These are phyloP conservation scores for Fomitopsis pinicola DNA, from an alignment of 1,284 basidiomycete genomes.

Conservation along the genomic window DNA sequence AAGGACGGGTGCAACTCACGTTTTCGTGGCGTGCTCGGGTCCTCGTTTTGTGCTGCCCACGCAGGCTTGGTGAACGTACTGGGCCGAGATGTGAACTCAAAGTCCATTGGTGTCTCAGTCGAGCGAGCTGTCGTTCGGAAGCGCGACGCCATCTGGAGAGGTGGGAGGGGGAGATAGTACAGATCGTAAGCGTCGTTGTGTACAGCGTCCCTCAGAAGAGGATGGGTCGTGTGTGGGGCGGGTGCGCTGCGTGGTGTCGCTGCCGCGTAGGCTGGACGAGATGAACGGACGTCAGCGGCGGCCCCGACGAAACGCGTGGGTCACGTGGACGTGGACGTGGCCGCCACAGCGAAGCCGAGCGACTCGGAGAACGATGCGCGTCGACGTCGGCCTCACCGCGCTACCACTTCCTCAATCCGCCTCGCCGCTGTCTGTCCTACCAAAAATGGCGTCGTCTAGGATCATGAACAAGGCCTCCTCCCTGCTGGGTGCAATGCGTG, in stretches of 20 bases:
- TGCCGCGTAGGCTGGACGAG: background rate
- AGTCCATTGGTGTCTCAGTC: slow-evolving; percentile 82
- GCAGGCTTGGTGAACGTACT: slow-evolving; percentile 46
- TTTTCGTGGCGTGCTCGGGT: slow-evolving; percentile 54
- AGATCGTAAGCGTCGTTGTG: background rate
- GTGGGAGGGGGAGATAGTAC: background rate
- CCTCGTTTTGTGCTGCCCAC: slow-evolving; percentile 45
- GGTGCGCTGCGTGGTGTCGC: background rate
- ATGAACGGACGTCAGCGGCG: background rate
- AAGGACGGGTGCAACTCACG: slow-evolving; percentile 39
- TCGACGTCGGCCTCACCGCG: background rate
- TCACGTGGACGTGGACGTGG: slow-evolving; percentile 26
- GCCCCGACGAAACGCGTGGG: slow-evolving; percentile 17
- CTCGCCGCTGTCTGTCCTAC: background rate
- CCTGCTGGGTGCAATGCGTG: slow-evolving; percentile 1
- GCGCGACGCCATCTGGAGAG: slow-evolving; percentile 11
- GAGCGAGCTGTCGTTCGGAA: slow-evolving; percentile 31
- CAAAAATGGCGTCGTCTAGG: background rate
- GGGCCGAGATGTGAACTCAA: slow-evolving; percentile 57
- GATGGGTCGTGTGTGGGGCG: background rate
- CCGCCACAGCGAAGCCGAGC: background rate
- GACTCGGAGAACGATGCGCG: background rate
- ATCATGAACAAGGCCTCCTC: slow-evolving; percentile 10
- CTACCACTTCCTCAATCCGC: background rate
- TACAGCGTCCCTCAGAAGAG: background rate